Evolutionary conservation across 257 asterid species (phyloP).

Genomic region (Gentiana macrophylla): DNA sequence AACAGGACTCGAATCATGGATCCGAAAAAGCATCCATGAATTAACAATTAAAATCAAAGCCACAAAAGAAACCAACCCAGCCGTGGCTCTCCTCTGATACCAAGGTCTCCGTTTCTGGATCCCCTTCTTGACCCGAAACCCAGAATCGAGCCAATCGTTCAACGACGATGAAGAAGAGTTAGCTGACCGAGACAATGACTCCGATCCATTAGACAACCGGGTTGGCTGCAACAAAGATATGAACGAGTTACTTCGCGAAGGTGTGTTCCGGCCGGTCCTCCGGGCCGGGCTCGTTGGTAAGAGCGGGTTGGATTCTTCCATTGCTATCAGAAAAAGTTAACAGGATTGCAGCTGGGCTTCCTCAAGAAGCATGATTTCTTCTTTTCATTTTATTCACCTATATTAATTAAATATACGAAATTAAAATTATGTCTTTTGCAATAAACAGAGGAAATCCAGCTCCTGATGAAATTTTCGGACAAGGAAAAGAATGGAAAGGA

Average conservation of each 20-base stretch:
- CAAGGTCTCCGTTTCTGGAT: slow-evolving; percentile 31
- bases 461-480: not conserved
- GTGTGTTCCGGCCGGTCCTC: slow-evolving; percentile 22
- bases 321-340: not conserved
- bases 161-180: slow-evolving; percentile 21
- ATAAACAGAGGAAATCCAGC: too few relatives aligned
- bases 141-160: slow-evolving; percentile 23
- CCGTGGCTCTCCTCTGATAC: slow-evolving; percentile 25
- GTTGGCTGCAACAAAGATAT: slow-evolving; percentile 21
- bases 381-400: not conserved
- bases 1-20: slow-evolving; percentile 41
- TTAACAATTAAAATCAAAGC: slow-evolving; percentile 37
- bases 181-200: not conserved
- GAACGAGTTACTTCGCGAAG: slow-evolving; percentile 22
- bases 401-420: not conserved
- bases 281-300: slow-evolving; percentile 2
- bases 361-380: not conserved
- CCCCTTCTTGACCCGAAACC: slow-evolving; percentile 21
- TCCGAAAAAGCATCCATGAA: slow-evolving; percentile 82
- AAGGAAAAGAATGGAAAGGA: not conserved
- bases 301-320: slow-evolving; percentile 4
- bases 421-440: not conserved
- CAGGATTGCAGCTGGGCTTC: too few relatives aligned
- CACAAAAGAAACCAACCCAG: slow-evolving; percentile 36
- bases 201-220: slow-evolving; percentile 13